These are phyloP conservation scores for Daedaleopsis sinensis DNA, from an alignment of 768 basidiomycete species.

Conservation along the genomic window DNA sequence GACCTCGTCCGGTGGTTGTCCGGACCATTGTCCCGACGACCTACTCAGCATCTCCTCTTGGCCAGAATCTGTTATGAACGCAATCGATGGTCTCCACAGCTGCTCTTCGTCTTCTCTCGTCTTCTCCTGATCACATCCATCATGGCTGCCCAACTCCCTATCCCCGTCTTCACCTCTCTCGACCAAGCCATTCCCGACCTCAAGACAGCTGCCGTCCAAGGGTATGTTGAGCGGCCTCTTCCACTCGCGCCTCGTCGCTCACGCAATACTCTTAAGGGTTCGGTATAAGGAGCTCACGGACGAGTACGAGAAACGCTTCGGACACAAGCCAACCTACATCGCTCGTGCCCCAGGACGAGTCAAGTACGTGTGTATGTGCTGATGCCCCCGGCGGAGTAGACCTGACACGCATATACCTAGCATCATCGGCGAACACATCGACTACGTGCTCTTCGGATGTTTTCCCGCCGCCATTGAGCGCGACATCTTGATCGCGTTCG, in stretches of 20 bases:
- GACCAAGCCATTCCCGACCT: conserved; percentile 56
- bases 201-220: conserved; percentile 57
- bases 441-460: conserved; percentile 83
- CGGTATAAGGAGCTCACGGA: conserved; percentile 65
- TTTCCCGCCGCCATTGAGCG: conserved; percentile 84
- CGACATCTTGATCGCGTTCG: conserved; percentile 81
- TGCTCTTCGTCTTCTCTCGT: not conserved
- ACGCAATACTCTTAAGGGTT: conserved; percentile 30
- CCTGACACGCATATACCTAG: conserved; percentile 6
- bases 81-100: conserved; percentile 1
- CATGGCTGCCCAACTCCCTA: conserved; percentile 59
- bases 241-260: not conserved
- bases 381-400: not conserved
- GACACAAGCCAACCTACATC: conserved; percentile 68
- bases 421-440: conserved; percentile 76
- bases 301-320: conserved; percentile 67
- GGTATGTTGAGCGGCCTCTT: conserved; percentile 21
- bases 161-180: conserved; percentile 65
- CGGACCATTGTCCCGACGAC: conserved; percentile 1
- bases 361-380: conserved; percentile 51
- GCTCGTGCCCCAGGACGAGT: conserved; percentile 80
- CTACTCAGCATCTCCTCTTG: not conserved
- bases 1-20: no score
- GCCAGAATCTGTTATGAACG: not conserved
- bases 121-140: not conserved